Conservation (phyloP, 2,329 filamentous ascomycete species). For the Blastomyces parvus region DNA sequence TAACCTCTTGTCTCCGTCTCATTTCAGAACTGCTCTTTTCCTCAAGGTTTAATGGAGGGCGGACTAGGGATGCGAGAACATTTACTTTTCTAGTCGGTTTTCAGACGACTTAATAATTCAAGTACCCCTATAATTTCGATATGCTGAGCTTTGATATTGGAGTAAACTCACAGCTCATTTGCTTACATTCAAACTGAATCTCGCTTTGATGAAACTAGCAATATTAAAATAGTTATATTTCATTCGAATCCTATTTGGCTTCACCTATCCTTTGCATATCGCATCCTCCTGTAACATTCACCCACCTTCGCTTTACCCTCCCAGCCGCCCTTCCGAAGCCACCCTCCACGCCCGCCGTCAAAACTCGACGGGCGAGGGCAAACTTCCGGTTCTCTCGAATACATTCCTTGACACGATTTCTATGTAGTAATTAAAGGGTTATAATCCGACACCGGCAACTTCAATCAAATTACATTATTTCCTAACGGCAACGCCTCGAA, state of each 20-base stretch:
- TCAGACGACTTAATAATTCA: not conserved
- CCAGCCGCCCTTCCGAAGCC: not conserved
- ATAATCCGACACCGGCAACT: too few species aligned
- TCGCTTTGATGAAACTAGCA: not conserved
- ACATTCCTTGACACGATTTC: not conserved
- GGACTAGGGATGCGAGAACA: slow-evolving; percentile 52
- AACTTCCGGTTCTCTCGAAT: not conserved
- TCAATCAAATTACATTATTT: not conserved
- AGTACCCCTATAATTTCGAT: not conserved
- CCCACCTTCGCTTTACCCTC: not conserved
- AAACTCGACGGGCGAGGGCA: not conserved
- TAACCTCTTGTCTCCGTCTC: slow-evolving; percentile 37
- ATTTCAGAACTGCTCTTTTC: slow-evolving; percentile 46
- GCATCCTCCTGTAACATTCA: not conserved
- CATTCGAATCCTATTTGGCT: not conserved
- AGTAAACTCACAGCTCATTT: not conserved
- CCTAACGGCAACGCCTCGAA: slow-evolving; percentile 35
- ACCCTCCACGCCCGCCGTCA: not conserved
- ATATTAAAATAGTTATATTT: not conserved
- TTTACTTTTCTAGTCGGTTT: not conserved
- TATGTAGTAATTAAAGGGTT: not conserved
- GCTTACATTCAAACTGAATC: not conserved
- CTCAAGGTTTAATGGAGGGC: slow-evolving; percentile 41
- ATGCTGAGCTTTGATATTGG: not conserved
- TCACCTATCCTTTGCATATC: not conserved